A percentile compares a stretch with the other conserved stretches of the same genome.
Evolutionary conservation across 768 basidiomycete species (phyloP).

Genomic region (Boletus subparvulus): DNA sequence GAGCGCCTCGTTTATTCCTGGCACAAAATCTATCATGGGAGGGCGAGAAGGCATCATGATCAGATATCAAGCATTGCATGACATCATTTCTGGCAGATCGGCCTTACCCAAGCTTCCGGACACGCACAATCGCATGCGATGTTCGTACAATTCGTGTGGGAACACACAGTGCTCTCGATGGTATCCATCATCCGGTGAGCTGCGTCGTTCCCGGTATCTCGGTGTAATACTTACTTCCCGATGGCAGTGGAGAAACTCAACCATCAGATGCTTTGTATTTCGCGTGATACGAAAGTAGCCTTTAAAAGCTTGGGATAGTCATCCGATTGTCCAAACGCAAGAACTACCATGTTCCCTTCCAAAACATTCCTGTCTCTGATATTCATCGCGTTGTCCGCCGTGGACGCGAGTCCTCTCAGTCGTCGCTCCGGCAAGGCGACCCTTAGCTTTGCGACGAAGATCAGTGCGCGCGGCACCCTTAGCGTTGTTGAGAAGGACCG

Average conservation of each 20-base stretch:
- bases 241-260: not conserved
- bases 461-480: conserved; percentile 9
- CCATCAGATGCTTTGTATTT: not conserved
- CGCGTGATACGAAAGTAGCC: not conserved
- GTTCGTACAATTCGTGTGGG: not conserved
- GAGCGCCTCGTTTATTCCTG: too few relatives aligned
- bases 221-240: not conserved
- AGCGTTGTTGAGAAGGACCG: conserved; percentile 20
- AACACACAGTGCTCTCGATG: not conserved
- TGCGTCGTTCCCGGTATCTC: too few relatives aligned
- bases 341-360: conserved; percentile 11
- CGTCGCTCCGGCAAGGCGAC: conserved; percentile 3
- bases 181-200: too few relatives aligned
- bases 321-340: too few relatives aligned
- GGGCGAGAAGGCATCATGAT: not conserved
- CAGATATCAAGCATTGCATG: not conserved
- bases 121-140: not conserved
- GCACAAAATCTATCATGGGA: not conserved
- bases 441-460: conserved; percentile 11
- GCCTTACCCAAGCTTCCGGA: not conserved
- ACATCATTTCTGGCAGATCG: not conserved
- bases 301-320: not conserved
- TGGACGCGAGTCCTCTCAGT: conserved; percentile 13
- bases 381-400: conserved; percentile 11
- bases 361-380: conserved; percentile 10